phyloP scores from a whole-genome alignment of 179 eudicot genomes.

The Corrigiola litoralis region DNA sequence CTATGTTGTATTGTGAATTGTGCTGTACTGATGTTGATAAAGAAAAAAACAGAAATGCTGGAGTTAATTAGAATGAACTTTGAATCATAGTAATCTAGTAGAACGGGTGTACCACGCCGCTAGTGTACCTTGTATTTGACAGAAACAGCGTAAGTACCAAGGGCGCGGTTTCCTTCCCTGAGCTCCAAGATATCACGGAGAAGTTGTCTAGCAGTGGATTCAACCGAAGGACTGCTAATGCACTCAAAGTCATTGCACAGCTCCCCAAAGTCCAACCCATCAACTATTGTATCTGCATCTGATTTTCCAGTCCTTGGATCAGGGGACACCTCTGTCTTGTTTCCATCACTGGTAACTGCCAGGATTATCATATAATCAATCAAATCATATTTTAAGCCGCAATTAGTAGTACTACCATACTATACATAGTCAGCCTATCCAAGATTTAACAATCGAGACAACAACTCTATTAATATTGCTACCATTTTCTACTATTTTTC shows the following conservation, averaged over 20 bases:
- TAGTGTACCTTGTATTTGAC: conserved; percentile 77
- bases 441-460: too few relatives aligned
- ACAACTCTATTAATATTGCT: too few relatives aligned
- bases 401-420: too few relatives aligned
- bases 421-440: too few relatives aligned
- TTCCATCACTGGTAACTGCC: conserved; percentile 62
- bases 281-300: conserved; percentile 75
- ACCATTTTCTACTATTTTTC: too few relatives aligned
- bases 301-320: conserved; percentile 28
- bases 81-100: too few relatives aligned
- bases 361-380: background rate
- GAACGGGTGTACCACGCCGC: background rate
- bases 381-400: background rate
- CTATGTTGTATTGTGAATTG: too few relatives aligned
- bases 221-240: conserved; percentile 86
- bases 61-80: too few relatives aligned
- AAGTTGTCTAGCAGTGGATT: conserved; percentile 91
- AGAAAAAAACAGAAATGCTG: too few relatives aligned
- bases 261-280: conserved; percentile 80
- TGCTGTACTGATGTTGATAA: too few relatives aligned
- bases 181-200: conserved; percentile 92
- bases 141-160: conserved; percentile 70
- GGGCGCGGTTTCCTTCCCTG: conserved; percentile 86
- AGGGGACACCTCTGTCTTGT: conserved; percentile 32
- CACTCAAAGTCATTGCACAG: conserved; percentile 97